phyloP scores from a whole-genome alignment of 192 early-diverging fungal genomes.

The Pilobolus umbonatus region DNA sequence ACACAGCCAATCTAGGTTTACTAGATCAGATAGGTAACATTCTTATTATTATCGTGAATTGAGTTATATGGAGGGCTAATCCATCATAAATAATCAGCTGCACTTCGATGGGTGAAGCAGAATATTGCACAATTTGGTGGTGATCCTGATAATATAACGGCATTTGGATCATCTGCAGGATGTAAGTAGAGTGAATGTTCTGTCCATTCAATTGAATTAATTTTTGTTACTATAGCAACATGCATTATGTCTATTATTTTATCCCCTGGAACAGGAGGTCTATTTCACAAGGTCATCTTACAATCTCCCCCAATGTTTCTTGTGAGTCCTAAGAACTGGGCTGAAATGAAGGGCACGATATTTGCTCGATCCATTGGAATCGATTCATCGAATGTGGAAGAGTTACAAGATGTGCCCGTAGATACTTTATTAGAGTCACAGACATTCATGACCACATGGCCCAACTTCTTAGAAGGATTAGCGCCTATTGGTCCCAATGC shows the following conservation, averaged over 20 bases:
- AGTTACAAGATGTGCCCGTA: background rate
- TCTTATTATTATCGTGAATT: background rate
- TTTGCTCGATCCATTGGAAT: conserved; percentile 18
- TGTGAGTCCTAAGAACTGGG: conserved; percentile 21
- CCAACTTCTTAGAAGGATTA: conserved; percentile 26
- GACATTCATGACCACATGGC: conserved; percentile 26
- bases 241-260: conserved; percentile 38
- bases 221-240: conserved; percentile 16
- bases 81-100: conserved; percentile 11
- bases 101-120: conserved; percentile 54
- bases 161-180: conserved; percentile 58
- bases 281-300: conserved; percentile 36
- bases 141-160: conserved; percentile 49
- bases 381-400: background rate
- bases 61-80: background rate
- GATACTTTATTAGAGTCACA: conserved; percentile 18
- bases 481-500: conserved; percentile 21
- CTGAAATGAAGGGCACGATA: conserved; percentile 17
- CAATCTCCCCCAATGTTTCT: conserved; percentile 33
- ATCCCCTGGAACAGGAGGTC: conserved; percentile 29
- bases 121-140: conserved; percentile 66
- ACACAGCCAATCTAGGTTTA: conserved; percentile 18
- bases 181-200: no score
- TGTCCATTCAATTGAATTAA: background rate
- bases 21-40: conserved; percentile 27